Evolutionary conservation across 352 stramenopile genomes (phyloP).

Genomic region (Peronospora belbahrii): DNA sequence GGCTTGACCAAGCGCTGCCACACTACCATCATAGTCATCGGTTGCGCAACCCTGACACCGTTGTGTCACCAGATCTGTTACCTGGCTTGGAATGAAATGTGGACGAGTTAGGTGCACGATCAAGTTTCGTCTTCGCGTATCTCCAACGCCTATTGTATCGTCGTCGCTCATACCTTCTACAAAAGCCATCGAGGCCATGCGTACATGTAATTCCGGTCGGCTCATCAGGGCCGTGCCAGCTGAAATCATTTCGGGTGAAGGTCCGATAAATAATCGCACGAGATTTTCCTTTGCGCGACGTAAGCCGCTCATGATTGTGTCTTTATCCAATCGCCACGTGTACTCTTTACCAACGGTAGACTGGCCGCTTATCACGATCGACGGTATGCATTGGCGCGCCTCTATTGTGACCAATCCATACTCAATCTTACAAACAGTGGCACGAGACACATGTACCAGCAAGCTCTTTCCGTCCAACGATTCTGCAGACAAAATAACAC

Average conservation of each 20-base stretch:
- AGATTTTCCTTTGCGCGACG: conserved; percentile 72
- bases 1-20: conserved; percentile 12
- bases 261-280: conserved; percentile 57
- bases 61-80: conserved; percentile 37
- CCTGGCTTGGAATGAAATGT: conserved; percentile 44
- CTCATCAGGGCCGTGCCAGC: conserved; percentile 27
- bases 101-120: conserved; percentile 57
- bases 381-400: conserved; percentile 49
- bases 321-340: conserved; percentile 73
- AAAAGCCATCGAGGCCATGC: conserved; percentile 11
- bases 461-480: conserved; percentile 55
- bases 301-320: conserved; percentile 58
- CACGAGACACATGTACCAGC: conserved; percentile 56
- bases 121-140: conserved; percentile 44
- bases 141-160: conserved; percentile 27
- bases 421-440: conserved; percentile 42
- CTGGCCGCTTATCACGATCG: conserved; percentile 41
- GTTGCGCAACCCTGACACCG: conserved; percentile 20
- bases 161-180: conserved; percentile 7
- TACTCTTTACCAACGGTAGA: conserved; percentile 56
- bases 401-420: conserved; percentile 41
- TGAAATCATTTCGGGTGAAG: conserved; percentile 33
- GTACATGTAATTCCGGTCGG: conserved; percentile 29
- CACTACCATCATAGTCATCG: conserved; percentile 6
- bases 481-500: conserved; percentile 66